A percentile compares a stretch with the other conserved stretches of the same genome.
Evolutionary conservation across 129 eudicot species (phyloP).

Genomic region (carrot (Daucus carota)): DNA sequence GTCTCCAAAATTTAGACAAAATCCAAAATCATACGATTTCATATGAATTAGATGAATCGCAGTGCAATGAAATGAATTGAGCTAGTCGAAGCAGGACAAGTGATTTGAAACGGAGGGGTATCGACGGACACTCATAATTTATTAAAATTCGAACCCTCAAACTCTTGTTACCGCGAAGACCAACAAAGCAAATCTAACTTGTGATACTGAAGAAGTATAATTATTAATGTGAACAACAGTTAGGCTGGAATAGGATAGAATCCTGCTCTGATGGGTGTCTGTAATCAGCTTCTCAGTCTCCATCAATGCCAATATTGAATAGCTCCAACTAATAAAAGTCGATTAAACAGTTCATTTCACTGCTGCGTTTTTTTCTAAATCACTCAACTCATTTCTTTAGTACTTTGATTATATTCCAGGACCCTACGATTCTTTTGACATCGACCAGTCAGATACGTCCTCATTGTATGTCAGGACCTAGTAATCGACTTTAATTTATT

Average conservation of each 20-base stretch:
- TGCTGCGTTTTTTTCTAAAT: not conserved
- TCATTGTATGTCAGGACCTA: not conserved
- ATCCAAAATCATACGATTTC: no score
- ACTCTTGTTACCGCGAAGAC: not conserved
- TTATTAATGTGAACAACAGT: not conserved
- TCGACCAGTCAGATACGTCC: not conserved
- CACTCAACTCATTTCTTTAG: not conserved
- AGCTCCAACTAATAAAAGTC: not conserved
- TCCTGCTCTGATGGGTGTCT: not conserved
- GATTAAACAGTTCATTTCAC: not conserved
- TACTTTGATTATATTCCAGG: not conserved
- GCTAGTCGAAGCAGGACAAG: no score
- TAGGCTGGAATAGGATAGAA: not conserved
- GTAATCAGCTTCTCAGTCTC: conserved; percentile 8
- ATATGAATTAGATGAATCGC: no score
- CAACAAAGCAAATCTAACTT: not conserved
- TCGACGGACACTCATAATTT: not conserved
- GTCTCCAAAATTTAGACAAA: no score
- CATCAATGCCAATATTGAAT: not conserved
- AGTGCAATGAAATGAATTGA: no score
- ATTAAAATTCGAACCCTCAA: not conserved
- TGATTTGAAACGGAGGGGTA: no score
- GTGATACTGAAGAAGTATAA: not conserved
- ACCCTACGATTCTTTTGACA: not conserved
- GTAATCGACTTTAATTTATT: not conserved